A percentile compares a stretch with the other conserved stretches of the same genome.
Evolutionary conservation across 2,329 filamentous ascomycete species (phyloP).

Genomic region (Fusarium ambrosium): DNA sequence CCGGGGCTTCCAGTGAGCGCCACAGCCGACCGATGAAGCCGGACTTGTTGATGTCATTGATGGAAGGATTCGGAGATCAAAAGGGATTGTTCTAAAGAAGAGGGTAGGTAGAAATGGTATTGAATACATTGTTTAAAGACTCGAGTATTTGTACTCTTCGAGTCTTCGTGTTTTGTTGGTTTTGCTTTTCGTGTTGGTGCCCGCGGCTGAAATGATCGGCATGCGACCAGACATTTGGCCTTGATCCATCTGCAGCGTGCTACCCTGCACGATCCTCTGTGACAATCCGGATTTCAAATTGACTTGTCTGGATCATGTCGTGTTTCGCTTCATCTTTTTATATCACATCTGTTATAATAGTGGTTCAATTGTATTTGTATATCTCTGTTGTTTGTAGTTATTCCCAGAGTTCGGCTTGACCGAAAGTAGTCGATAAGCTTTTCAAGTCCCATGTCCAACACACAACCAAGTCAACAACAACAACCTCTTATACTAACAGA

Average conservation of each 20-base stretch:
- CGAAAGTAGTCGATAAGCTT: background rate
- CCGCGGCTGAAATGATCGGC: background rate
- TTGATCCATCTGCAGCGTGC: background rate
- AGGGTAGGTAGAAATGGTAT: background rate
- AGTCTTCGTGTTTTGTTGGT: background rate
- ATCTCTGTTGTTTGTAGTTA: background rate
- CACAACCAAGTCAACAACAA: background rate
- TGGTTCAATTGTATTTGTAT: background rate
- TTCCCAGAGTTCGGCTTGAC: background rate
- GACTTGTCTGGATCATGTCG: background rate
- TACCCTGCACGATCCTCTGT: conserved; percentile 8
- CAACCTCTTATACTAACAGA: too few species aligned
- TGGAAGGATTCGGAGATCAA: background rate
- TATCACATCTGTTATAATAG: background rate
- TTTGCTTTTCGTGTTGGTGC: conserved; percentile 10
- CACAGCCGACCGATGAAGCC: conserved; percentile 19
- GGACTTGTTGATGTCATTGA: conserved; percentile 8
- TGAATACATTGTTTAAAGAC: background rate
- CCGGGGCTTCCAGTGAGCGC: conserved; percentile 28
- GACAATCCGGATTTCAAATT: background rate
- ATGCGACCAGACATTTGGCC: background rate
- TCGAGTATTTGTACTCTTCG: background rate
- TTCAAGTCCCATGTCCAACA: background rate
- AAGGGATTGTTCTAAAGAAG: background rate
- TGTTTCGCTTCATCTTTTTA: background rate